Evolutionary conservation across 2,329 filamentous ascomycete genomes (phyloP), one percentile per base, ranked within the genome.

Genomic region (Penicillium sp.): DNA sequence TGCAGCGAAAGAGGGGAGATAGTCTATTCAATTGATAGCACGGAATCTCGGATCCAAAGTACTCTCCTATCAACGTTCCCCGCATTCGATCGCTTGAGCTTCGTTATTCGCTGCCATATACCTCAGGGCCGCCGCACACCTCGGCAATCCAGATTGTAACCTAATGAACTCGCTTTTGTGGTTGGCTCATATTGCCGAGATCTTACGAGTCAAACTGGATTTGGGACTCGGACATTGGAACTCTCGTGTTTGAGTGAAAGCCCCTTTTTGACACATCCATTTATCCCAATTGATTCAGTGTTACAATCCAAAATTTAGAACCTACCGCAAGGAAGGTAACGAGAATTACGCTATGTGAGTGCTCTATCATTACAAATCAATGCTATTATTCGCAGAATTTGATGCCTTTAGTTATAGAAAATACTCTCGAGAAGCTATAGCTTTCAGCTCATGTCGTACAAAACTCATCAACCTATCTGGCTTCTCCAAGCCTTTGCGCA

Each of bases 31-130:
- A 6, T 28, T 51, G 22, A 52, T 52, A 16, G 49, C 16, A 22
- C 49, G 49, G 49, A 52, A 52, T 26, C 30, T 52, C 49, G 30
- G 49, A 52, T 11, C 49, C 22, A 37, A 52, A 35, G 28, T 52
- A 52, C 30, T 35, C 30, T 52, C 49, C 30, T 52, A 35, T 52
- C 30, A 52, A 28, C 4, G 26, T 52, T 52, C 30, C 30, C 49
- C 30, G 49, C 30, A 22, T 37, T 30, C 11, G 30, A 14, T 38
- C 25, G 10, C 6, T 38, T 52, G 30, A 8, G n/a, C 30, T 8
- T 2, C 16, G 37, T 52, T n/a, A 52, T 52, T 52, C 49, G 49
- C n/a, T 38, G 11, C 2, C 28, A 52, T 52, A 35, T 10, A 43
- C 40, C 14, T 16, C 10, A 37, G 35, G 3, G 35, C 35, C 35